These are phyloP conservation scores for Coemansia sp. DNA, from an alignment of 192 early-diverging fungal species.

Conservation along the genomic window DNA sequence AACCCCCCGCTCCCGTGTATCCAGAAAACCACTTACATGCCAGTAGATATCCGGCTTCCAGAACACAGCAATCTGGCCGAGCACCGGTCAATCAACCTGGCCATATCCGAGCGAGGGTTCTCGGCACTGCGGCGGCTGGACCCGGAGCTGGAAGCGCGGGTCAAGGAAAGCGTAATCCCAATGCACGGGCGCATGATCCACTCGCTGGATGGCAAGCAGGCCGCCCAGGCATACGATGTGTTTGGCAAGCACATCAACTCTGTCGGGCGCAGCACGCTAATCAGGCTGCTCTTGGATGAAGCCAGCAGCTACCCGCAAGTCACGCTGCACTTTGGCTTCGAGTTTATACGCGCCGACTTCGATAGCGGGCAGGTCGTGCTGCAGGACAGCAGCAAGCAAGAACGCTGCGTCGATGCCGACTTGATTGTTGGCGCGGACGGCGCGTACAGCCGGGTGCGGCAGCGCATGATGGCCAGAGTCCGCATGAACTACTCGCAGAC, in stretches of 20 bases:
- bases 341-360: slow-evolving; percentile 67
- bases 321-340: slow-evolving; percentile 72
- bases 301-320: slow-evolving; percentile 69
- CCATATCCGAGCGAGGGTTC: slow-evolving; percentile 83
- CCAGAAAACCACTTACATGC: too few species aligned
- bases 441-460: slow-evolving; percentile 76
- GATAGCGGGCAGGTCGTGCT: slow-evolving; percentile 58
- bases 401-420: slow-evolving; percentile 55
- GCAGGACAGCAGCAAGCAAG: slow-evolving; percentile 33
- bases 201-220: slow-evolving; percentile 62
- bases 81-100: slow-evolving; percentile 91
- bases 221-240: slow-evolving; percentile 82
- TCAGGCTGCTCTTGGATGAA: slow-evolving; percentile 73
- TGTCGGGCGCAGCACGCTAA: slow-evolving; percentile 79
- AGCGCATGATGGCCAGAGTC: slow-evolving; percentile 73
- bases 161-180: slow-evolving; percentile 73
- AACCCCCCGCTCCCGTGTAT: not conserved
- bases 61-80: slow-evolving; percentile 54
- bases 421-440: slow-evolving; percentile 89
- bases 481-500: slow-evolving; percentile 83
- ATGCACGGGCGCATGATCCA: slow-evolving; percentile 96
- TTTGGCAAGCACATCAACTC: slow-evolving; percentile 94
- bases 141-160: slow-evolving; percentile 60
- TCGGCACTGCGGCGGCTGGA: slow-evolving; percentile 74
- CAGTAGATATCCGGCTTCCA: slow-evolving; percentile 65